Percentiles rank a stretch among this genome's conserved stretches.
Conservation (phyloP, 2,329 filamentous ascomycete species). For the Cytospora piceicola region DNA sequence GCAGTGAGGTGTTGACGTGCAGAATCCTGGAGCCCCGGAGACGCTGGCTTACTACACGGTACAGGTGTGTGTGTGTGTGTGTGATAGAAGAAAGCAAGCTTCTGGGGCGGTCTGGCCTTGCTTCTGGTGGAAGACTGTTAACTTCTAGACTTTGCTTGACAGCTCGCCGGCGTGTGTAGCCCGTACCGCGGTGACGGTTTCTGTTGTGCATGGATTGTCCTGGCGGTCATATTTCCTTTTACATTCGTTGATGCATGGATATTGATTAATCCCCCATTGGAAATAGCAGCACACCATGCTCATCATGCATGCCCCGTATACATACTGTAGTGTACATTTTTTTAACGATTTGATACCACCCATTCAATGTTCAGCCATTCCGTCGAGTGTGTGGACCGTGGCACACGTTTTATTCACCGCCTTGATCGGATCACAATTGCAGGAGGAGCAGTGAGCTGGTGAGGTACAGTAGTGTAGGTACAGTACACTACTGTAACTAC, state of each 20-base stretch:
- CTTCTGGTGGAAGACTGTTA: not conserved
- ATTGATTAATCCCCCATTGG: too few relatives aligned
- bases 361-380: not conserved
- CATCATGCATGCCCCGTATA: not conserved
- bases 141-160: not conserved
- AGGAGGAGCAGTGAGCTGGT: too few relatives aligned
- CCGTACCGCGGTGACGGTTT: not conserved
- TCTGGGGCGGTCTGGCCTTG: not conserved
- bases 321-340: too few relatives aligned
- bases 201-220: not conserved
- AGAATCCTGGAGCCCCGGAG: too few relatives aligned
- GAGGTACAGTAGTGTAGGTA: too few relatives aligned
- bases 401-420: conserved; percentile 1
- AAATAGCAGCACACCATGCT: not conserved
- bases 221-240: too few relatives aligned
- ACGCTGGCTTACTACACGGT: too few relatives aligned
- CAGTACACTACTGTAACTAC: too few relatives aligned
- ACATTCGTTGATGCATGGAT: too few relatives aligned
- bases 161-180: not conserved
- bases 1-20: too few relatives aligned
- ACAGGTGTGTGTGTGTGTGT: too few relatives aligned
- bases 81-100: not conserved
- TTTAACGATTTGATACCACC: not conserved
- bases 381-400: not conserved
- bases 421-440: not conserved